A percentile compares a stretch with the other conserved stretches of the same genome.
Evolutionary conservation across 164 flowering plant genomes (phyloP).

Genomic region (Aristolochia contorta): DNA sequence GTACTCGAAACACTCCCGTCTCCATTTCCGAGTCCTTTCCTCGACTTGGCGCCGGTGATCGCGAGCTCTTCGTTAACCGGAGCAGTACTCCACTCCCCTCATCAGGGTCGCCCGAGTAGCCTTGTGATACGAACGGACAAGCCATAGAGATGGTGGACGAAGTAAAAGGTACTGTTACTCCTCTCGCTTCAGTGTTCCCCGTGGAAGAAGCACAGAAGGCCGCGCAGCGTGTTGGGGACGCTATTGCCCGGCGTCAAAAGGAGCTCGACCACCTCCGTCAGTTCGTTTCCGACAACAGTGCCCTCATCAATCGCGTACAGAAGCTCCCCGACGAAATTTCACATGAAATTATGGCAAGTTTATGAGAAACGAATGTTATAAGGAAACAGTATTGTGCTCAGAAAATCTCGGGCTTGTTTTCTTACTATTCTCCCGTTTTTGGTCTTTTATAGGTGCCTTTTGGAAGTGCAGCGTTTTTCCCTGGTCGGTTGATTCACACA

Average conservation of each 20-base stretch:
- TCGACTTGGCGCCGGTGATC: too few relatives aligned
- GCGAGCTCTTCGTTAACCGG: too few relatives aligned
- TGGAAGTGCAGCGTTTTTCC: conserved; percentile 87
- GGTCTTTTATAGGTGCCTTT: conserved; percentile 56
- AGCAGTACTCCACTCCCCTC: too few relatives aligned
- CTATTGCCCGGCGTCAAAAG: conserved; percentile 30
- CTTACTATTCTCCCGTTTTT: too few relatives aligned
- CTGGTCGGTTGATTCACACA: conserved; percentile 80
- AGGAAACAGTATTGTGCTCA: neutral
- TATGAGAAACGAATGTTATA: neutral
- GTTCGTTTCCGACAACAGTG: conserved; percentile 53
- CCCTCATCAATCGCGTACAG: conserved; percentile 61
- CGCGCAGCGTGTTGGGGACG: conserved; percentile 41
- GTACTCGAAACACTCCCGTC: too few relatives aligned
- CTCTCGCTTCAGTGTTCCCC: conserved; percentile 49
- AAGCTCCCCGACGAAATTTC: conserved; percentile 76
- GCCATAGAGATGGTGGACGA: conserved; percentile 8
- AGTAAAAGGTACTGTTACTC: conserved; percentile 51
- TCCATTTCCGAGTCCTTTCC: too few relatives aligned
- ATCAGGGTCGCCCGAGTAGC: too few relatives aligned
- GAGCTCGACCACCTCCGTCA: conserved; percentile 37
- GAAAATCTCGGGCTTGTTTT: too few relatives aligned
- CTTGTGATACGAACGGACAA: too few relatives aligned
- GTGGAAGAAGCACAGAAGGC: conserved; percentile 65
- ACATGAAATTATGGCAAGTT: conserved; percentile 61